Evolutionary conservation across 129 eudicot species (phyloP).

Genomic region (Helianthus annuus): DNA sequence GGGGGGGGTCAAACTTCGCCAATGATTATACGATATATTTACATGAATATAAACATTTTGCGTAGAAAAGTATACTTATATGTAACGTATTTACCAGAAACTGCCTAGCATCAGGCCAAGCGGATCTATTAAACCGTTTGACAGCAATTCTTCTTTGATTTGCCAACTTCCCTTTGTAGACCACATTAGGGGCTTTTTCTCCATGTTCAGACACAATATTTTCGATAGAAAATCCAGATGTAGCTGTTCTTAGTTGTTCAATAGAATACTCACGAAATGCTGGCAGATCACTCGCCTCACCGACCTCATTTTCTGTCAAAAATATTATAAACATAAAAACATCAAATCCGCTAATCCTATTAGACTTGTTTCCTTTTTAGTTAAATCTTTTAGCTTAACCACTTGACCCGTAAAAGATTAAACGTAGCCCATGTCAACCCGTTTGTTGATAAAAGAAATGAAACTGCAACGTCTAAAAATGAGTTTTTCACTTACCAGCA

Average conservation of each 20-base stretch:
- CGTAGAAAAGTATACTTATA: background rate
- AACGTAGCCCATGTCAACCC: background rate
- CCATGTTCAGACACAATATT: conserved; percentile 88
- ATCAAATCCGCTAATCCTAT: background rate
- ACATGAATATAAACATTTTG: background rate
- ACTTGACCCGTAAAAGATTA: background rate
- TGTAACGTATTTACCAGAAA: conserved; percentile 49
- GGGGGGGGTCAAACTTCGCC: no score
- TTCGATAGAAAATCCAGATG: conserved; percentile 79
- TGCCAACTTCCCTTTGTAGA: conserved; percentile 78
- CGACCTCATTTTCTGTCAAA: conserved; percentile 53
- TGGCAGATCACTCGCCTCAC: conserved; percentile 61
- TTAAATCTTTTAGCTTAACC: background rate
- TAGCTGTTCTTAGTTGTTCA: conserved; percentile 65
- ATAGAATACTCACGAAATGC: conserved; percentile 57
- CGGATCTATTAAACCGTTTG: conserved; percentile 76
- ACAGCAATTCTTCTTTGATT: conserved; percentile 73
- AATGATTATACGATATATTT: background rate
- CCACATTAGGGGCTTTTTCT: conserved; percentile 84
- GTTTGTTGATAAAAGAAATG: background rate
- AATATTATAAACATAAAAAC: background rate
- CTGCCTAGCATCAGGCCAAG: conserved; percentile 83
- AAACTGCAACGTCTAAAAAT: background rate
- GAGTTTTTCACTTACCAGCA: conserved; percentile 26
- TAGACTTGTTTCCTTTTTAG: background rate